Percentiles rank a stretch among this genome's conserved stretches.
Conservation (phyloP, 805 yeast species). For the Saturnispora ahearnii region DNA sequence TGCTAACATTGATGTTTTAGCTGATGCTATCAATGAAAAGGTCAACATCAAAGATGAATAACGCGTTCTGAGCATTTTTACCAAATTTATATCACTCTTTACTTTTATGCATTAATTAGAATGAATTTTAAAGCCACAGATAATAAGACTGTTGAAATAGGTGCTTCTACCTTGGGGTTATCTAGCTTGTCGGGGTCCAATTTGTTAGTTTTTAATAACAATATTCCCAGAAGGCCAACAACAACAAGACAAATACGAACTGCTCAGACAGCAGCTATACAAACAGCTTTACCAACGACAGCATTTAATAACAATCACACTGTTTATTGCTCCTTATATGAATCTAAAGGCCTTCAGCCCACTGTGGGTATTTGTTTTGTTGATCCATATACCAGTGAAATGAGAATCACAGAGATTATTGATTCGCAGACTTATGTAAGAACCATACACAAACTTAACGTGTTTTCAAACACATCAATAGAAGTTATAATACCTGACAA, state of each 20-base stretch:
- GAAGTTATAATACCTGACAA: constrained; percentile 30
- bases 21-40: constrained; percentile 9
- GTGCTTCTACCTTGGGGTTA: not conserved
- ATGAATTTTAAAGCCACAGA: too few species aligned
- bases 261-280: not conserved
- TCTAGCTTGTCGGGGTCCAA: not conserved
- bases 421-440: constrained; percentile 41
- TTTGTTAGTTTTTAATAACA: not conserved
- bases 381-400: constrained; percentile 30
- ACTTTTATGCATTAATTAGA: too few species aligned
- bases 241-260: not conserved
- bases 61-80: not conserved
- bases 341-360: constrained; percentile 19
- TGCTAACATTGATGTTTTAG: constrained; percentile 8
- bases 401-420: constrained; percentile 29
- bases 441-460: constrained; percentile 33
- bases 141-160: not conserved
- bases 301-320: not conserved
- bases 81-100: not conserved
- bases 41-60: not conserved
- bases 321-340: constrained; percentile 13
- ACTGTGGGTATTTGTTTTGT: constrained; percentile 34
- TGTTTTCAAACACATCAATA: constrained; percentile 23
- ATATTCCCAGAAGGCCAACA: not conserved
- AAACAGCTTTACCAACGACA: not conserved